Evolutionary conservation across 371 early-diverging fungal genomes (phyloP), one percentile per base, ranked within the genome.

Genomic region (Apophysomyces sp.): DNA sequence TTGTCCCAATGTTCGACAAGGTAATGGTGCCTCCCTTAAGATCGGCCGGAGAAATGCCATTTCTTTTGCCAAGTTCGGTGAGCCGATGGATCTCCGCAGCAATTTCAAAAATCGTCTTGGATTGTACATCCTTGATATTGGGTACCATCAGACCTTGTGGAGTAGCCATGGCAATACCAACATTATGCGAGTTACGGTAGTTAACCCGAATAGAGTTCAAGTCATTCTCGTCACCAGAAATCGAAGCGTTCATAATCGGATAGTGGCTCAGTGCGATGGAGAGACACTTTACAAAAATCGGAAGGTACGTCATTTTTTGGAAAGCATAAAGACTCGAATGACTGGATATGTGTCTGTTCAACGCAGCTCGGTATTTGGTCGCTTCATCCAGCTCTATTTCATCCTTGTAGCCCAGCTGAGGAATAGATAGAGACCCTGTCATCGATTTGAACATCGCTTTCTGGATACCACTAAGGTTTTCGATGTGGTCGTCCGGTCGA

Each of bases 81-180:
- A 98, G 80, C 41, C 90, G 85, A 36, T 89, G 84, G 53, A 98
- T 76, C 63, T 98, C 97, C 1, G 74, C 74, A 2, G 97, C 95
- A 64, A 98, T 91, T 31, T 96, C 95, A 55, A 97, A 76, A 26
- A 98, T 88, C n/a, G 94, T 89, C 74, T 92, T 89, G 52, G 78
- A 61, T 65, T 98, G 90, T 0, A 95, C 94, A 61, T 93, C 77
- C 83, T 97, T 97, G 68, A 98, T 89, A 68, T 93, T 95, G 24
- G 99, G 99, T 0, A 98, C 98, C 30, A 98, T 64, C 40, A 98
- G 76, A 3, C 99, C 99, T 37, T 87, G 83, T 8, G 96, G 94
- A 8, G 98, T 95, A 68, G 98, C 99, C 95, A 98, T 95, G 24
- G 99, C 99, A 39, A 98, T 75, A 57, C 96, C 95, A 65, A 98